Conservation (phyloP, 2,329 filamentous ascomycete species). For the Pseudopyrenochaeta lycopersici region DNA sequence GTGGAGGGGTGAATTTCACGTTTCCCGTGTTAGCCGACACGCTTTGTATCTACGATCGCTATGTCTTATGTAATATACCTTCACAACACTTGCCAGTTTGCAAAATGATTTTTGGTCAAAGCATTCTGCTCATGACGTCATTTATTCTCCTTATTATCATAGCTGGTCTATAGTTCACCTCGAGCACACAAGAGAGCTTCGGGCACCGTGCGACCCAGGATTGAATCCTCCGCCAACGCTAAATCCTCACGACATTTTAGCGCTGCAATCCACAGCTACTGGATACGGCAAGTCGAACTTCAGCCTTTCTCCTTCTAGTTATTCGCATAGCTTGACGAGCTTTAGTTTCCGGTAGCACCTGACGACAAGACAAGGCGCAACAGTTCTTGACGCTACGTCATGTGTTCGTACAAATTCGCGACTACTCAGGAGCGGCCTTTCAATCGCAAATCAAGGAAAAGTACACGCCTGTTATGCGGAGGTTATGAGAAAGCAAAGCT, state of each 20-base stretch:
- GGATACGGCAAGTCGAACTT: constrained; percentile 3
- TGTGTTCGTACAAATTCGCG: too few relatives aligned
- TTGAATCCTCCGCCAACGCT: not conserved
- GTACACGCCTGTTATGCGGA: not conserved
- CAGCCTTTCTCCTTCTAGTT: not conserved
- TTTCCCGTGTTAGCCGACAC: not conserved
- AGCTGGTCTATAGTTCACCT: too few relatives aligned
- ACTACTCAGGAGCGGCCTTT: too few relatives aligned
- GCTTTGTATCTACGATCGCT: constrained; percentile 5
- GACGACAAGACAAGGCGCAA: too few relatives aligned
- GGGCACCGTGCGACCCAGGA: too few relatives aligned
- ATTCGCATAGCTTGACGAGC: not conserved
- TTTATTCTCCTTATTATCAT: too few relatives aligned
- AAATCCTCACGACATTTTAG: constrained; percentile 21
- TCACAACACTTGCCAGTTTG: not conserved
- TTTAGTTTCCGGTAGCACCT: too few relatives aligned
- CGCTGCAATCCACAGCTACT: constrained; percentile 18
- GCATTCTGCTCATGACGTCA: too few relatives aligned
- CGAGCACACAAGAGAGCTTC: too few relatives aligned
- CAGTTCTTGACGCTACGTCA: too few relatives aligned
- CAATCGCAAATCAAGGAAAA: too few relatives aligned
- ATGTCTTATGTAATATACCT: not conserved
- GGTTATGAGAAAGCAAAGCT: not conserved
- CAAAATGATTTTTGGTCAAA: too few relatives aligned
- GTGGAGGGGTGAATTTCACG: not conserved